Conservation (phyloP, 257 asterid genomes). For the Ehretia macrophylla region DNA sequence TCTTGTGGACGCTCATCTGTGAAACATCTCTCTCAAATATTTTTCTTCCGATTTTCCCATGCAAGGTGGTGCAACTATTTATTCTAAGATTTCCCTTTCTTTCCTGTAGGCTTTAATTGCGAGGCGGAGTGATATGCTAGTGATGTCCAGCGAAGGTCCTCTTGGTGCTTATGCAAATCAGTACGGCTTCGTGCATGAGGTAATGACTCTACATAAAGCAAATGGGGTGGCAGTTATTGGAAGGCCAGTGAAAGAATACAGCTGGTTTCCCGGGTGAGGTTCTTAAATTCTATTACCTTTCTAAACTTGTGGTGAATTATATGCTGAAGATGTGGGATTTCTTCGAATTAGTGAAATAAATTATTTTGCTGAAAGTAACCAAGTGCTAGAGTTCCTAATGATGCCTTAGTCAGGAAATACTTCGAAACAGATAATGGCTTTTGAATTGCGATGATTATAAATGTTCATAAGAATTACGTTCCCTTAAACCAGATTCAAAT, state of each 20-base stretch:
- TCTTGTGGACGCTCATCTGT: too few relatives aligned
- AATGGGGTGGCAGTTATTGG: slow-evolving; percentile 67
- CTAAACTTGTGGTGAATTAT: slow-evolving; percentile 5
- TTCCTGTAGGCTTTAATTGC: slow-evolving; percentile 58
- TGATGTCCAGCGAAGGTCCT: slow-evolving; percentile 97
- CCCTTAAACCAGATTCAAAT: not conserved
- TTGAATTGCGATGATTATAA: not conserved
- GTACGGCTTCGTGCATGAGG: slow-evolving; percentile 88
- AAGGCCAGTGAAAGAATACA: slow-evolving; percentile 61
- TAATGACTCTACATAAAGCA: slow-evolving; percentile 69
- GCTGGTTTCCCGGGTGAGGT: slow-evolving; percentile 98
- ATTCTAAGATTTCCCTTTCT: slow-evolving; percentile 7
- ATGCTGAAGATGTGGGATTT: slow-evolving; percentile 4
- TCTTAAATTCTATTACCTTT: slow-evolving; percentile 10
- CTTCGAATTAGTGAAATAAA: not conserved
- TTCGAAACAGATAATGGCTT: not conserved
- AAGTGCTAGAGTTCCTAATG: too few relatives aligned
- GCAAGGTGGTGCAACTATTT: slow-evolving; percentile 9
- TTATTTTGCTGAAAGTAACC: not conserved
- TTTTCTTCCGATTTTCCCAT: slow-evolving; percentile 6
- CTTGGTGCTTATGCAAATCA: slow-evolving; percentile 90
- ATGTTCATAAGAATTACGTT: not conserved
- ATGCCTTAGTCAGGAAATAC: too few relatives aligned
- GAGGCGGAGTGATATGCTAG: slow-evolving; percentile 84
- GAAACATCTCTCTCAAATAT: not conserved